A percentile compares a stretch with the other conserved stretches of the same genome.
Conservation (phyloP, 768 basidiomycete species). For the Erythrobasidium yunnanense region DNA sequence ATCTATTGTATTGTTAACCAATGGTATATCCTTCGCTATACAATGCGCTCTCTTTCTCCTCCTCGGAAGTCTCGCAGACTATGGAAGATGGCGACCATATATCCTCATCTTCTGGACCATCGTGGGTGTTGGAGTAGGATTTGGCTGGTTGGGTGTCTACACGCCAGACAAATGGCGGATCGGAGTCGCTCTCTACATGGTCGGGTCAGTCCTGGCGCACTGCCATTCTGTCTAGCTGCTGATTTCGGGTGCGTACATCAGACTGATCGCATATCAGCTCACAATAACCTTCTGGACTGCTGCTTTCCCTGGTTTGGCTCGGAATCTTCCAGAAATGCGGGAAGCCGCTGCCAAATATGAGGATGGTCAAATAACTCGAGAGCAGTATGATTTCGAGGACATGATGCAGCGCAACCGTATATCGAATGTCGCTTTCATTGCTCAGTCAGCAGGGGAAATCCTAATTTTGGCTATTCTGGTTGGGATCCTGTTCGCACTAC, state of each 20-base stretch:
- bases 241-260: no score
- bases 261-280: no score
- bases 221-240: no score
- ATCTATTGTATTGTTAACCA: conserved; percentile 17
- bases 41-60: conserved; percentile 38
- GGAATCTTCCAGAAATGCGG: conserved; percentile 40
- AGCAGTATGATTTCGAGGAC: conserved; percentile 31
- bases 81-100: conserved; percentile 39
- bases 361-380: conserved; percentile 30
- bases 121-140: conserved; percentile 37
- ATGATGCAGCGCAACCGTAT: conserved; percentile 39
- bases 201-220: no score
- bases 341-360: conserved; percentile 38
- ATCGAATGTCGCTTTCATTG: conserved; percentile 39
- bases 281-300: conserved; percentile 41
- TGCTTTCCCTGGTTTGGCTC: conserved; percentile 40
- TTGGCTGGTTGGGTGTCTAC: conserved; percentile 40
- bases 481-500: conserved; percentile 38
- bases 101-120: conserved; percentile 40
- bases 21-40: conserved; percentile 41
- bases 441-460: conserved; percentile 28
- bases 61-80: conserved; percentile 40
- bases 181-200: not conserved
- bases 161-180: conserved; percentile 33
- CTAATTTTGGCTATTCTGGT: conserved; percentile 39